Base-by-base conservation (phyloP, 805 yeast genomes). In the Starmerella roubikii region DNA sequence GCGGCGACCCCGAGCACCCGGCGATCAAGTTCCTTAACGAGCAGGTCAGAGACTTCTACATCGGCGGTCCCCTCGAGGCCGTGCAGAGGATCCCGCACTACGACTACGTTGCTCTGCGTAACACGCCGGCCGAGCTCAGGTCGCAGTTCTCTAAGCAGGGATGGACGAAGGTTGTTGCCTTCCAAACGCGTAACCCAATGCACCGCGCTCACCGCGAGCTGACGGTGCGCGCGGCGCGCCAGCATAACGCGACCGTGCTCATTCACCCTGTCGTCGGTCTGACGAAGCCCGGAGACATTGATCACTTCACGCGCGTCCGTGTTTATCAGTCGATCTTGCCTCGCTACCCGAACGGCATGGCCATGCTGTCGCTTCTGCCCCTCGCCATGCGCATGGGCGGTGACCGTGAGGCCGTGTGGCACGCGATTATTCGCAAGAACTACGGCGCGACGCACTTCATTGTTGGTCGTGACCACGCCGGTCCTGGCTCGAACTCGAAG, bases 351-450 rank as follows among this genome's bases (percentile, higher is more conserved):
- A 80, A 77, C 48, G 95, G 95, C 39, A 78, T 86, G 73, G 96
- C 96, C 13, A 75, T 81, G 48, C 67, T 86, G 46, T 78, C 95
- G 8, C 66, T 86, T 48, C 69, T 86, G 52, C 97, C 97, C 11
- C 68, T 86, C 55, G 97, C 97, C 29, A 86, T 86, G 97, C 78
- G 97, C 70, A 86, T 86, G 97, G 96, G 91, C 40, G 97, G 97
- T 61, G 96, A 88, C 61, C 76, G 94, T 60, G 97, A 86, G 65
- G 97, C 97, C 18, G 81, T 86, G 32, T 88, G 96, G 96, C 97
- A 86, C 59, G 94, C 96, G 15, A 78, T 88, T 54, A 86, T 86
- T 59, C 80, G 97, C 64, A 83, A 84, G 68, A 86, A 86, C 66
- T 85, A 78, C 58, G 97, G 97, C 57, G 94, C 94, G 40, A 80